These are phyloP conservation scores for Phytopythium litorale DNA, from an alignment of 352 stramenopile genomes.

Conservation along the genomic window DNA sequence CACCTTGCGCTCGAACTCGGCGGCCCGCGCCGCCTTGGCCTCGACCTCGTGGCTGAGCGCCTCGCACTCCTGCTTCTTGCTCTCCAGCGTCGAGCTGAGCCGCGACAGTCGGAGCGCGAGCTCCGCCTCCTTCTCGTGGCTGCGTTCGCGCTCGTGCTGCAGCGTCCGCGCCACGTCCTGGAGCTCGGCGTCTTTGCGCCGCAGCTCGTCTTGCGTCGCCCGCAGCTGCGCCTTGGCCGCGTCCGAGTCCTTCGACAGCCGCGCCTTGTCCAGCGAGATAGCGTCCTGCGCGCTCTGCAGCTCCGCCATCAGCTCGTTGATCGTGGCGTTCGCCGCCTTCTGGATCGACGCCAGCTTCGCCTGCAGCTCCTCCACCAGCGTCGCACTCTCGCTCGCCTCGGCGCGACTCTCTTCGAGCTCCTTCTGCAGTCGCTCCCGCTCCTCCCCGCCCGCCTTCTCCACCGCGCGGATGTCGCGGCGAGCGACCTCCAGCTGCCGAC, in stretches of 20 bases:
- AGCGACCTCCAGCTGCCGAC: slow-evolving; percentile 60
- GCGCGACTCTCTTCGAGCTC: slow-evolving; percentile 42
- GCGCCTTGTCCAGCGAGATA: slow-evolving; percentile 45
- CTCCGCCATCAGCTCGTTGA: slow-evolving; percentile 67
- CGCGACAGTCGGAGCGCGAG: slow-evolving; percentile 26
- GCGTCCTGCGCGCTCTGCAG: slow-evolving; percentile 56
- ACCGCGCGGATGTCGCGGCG: slow-evolving; percentile 44
- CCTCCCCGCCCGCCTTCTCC: slow-evolving; percentile 33
- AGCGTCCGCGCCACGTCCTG: slow-evolving; percentile 28
- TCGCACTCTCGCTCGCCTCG: slow-evolving; percentile 35
- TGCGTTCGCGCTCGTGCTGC: slow-evolving; percentile 21
- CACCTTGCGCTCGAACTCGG: slow-evolving; percentile 63
- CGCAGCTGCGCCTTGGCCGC: slow-evolving; percentile 30
- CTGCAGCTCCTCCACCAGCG: slow-evolving; percentile 54
- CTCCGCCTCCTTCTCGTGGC: slow-evolving; percentile 30
- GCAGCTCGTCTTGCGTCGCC: slow-evolving; percentile 44
- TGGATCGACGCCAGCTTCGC: slow-evolving; percentile 67
- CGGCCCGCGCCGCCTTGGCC: slow-evolving; percentile 28
- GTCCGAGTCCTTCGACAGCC: slow-evolving; percentile 47
- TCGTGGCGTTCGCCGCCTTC: slow-evolving; percentile 70
- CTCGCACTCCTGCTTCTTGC: slow-evolving; percentile 62
- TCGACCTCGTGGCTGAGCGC: slow-evolving; percentile 54
- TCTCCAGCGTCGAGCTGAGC: slow-evolving; percentile 28
- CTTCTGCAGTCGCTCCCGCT: slow-evolving; percentile 37
- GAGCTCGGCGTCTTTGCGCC: slow-evolving; percentile 32